phyloP scores from a whole-genome alignment of 2,329 filamentous ascomycete species.

The Aspergillus sp. region DNA sequence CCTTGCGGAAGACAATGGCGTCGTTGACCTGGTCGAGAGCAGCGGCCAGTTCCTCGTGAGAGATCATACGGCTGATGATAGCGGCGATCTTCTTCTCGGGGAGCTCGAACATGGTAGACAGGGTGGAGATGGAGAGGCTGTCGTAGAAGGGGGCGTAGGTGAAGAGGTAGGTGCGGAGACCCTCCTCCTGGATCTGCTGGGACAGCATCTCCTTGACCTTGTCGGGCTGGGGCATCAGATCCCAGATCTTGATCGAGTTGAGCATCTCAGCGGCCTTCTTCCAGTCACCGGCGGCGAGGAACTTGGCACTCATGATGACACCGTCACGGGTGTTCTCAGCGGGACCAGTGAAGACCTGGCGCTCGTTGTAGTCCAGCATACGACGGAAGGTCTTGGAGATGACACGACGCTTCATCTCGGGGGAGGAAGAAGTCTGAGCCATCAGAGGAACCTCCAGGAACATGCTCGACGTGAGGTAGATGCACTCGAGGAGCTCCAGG shows the following conservation, averaged over 20 bases:
- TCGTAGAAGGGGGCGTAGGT: constrained; percentile 99
- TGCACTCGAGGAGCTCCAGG: constrained; percentile 94
- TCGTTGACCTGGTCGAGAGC: constrained; percentile 97
- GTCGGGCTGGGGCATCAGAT: constrained; percentile 87
- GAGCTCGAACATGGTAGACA: constrained; percentile 94
- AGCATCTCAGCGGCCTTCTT: constrained; percentile 94
- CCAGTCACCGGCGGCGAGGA: constrained; percentile 95
- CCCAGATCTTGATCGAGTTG: constrained; percentile 99
- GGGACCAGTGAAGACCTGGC: constrained; percentile 97
- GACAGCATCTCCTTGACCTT: constrained; percentile 97
- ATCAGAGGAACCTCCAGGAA: constrained; percentile 96
- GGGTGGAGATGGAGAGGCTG: constrained; percentile 81
- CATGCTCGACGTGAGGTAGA: constrained; percentile 99
- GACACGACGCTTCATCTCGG: constrained; percentile 93
- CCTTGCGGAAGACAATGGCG: constrained; percentile 98
- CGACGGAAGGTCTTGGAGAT: constrained; percentile 99
- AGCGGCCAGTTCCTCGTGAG: constrained; percentile 94
- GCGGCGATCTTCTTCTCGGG: constrained; percentile 87
- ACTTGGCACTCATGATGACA: constrained; percentile 98
- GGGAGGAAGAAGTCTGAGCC: constrained; percentile 93
- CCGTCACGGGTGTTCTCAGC: constrained; percentile 99
- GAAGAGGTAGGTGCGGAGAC: constrained; percentile 96
- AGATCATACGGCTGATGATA: constrained; percentile 98
- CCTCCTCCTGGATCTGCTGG: constrained; percentile 98
- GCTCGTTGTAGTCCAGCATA: constrained; percentile 99